Evolutionary conservation across 2,329 filamentous ascomycete genomes (phyloP), one percentile per base, ranked within the genome.

Genomic region (Aureobasidium sp.): DNA sequence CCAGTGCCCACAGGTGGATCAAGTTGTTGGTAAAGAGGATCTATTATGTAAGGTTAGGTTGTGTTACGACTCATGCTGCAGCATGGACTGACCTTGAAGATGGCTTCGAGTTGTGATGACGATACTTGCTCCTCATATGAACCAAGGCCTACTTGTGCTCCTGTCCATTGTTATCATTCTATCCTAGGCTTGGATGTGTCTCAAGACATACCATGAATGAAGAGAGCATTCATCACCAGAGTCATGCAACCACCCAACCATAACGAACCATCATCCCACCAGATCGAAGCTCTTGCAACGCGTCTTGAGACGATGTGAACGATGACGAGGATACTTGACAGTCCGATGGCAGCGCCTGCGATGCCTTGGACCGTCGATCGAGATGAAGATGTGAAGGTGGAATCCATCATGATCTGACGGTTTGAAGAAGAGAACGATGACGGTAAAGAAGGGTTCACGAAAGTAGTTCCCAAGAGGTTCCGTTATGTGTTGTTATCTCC

Each of bases 181-280:
- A 7, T 48, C 8, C n/a, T 12, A 47, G 33, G 19, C 8, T 14
- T 27, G 39, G 8, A 31, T 14, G 27, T 60, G 45, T 31, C 9
- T 44, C 22, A 40, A 35, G 33, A 12, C 57, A 24, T 60, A 62
- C 60, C 49, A 57, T 62, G 49, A 19, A 62, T 54, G 50, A 45
- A 54, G n/a, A 44, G 37, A 24, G 35, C 44, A 27, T 62, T 62
- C 33, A 57, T 57, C 19, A 35, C 42, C 33, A 57, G 44, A 24
- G 52, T 35, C 31, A 62, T 45, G 31, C 31, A 39, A 15, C 45
- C 24, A 31, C 60, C 60, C 19, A 57, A 29, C 60, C 60, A 62
- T 39, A 50, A 31, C n/a, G 48, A 37, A 19, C 60, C 7, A 24
- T 62, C 60, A 57, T 62, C 60, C 60, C 60, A 62, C 60, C 60